These are phyloP conservation scores for Ogataea siamensis DNA, from an alignment of 805 yeast genomes.

Conservation along the genomic window DNA sequence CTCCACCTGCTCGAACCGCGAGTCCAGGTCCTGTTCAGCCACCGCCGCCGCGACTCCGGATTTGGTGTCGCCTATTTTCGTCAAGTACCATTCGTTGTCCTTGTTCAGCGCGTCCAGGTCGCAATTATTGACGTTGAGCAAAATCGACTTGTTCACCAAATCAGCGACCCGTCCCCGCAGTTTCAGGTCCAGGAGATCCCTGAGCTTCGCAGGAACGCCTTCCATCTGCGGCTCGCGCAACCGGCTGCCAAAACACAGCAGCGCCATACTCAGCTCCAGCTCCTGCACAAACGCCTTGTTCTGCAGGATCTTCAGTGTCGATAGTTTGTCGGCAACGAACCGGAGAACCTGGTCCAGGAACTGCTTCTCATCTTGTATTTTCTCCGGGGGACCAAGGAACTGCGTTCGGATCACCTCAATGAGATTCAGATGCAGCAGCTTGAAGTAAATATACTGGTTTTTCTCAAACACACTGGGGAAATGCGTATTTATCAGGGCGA, in stretches of 20 bases:
- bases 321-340: slow-evolving; percentile 56
- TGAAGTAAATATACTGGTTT: slow-evolving; percentile 65
- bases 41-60: slow-evolving; percentile 5
- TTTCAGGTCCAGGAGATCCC: slow-evolving; percentile 54
- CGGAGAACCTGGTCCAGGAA: slow-evolving; percentile 53
- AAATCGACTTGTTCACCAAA: slow-evolving; percentile 64
- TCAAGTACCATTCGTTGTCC: slow-evolving; percentile 15
- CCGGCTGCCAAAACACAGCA: slow-evolving; percentile 51
- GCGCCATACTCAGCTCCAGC: slow-evolving; percentile 80
- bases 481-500: slow-evolving; percentile 51
- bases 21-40: slow-evolving; percentile 12
- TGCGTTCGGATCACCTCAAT: slow-evolving; percentile 77
- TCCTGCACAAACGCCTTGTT: slow-evolving; percentile 63
- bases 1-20: slow-evolving; percentile 19
- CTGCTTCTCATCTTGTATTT: slow-evolving; percentile 37
- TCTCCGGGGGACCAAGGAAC: slow-evolving; percentile 28
- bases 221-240: slow-evolving; percentile 21
- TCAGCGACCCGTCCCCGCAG: slow-evolving; percentile 65
- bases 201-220: slow-evolving; percentile 54
- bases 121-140: slow-evolving; percentile 36
- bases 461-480: slow-evolving; percentile 67
- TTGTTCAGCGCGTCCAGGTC: slow-evolving; percentile 16
- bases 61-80: slow-evolving; percentile 12
- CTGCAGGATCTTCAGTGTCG: slow-evolving; percentile 30
- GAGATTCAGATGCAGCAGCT: slow-evolving; percentile 66